These are phyloP conservation scores for Euphrasia arctica DNA, from an alignment of 305 asterid species.

Conservation along the genomic window DNA sequence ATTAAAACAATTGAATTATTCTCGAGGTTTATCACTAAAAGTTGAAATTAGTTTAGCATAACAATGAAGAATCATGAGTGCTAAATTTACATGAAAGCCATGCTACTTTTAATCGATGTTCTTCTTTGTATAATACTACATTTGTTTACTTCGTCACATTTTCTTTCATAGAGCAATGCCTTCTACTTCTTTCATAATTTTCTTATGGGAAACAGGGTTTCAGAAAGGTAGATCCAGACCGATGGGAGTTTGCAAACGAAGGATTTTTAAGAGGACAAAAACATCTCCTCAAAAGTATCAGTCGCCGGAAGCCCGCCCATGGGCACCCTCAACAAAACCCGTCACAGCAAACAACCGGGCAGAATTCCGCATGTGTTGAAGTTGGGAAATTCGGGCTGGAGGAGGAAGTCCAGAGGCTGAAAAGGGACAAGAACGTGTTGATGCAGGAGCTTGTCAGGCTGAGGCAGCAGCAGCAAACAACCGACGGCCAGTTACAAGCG, in stretches of 20 bases:
- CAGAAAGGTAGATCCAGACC: constrained; percentile 90
- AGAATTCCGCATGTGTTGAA: constrained; percentile 72
- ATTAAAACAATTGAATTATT: neutral
- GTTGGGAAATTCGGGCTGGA: constrained; percentile 93
- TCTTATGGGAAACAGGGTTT: constrained; percentile 56
- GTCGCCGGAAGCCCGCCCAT: constrained; percentile 72
- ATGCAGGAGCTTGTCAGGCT: constrained; percentile 89
- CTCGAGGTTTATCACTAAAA: neutral
- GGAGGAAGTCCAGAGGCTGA: constrained; percentile 88
- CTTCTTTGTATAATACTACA: neutral
- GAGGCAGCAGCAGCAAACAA: constrained; percentile 89
- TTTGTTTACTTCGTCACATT: neutral
- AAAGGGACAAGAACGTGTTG: constrained; percentile 86
- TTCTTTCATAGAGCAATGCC: neutral
- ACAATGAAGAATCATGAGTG: neutral
- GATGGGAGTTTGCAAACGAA: constrained; percentile 92
- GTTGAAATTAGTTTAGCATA: neutral
- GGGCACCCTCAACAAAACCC: constrained; percentile 62
- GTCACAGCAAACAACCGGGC: constrained; percentile 53
- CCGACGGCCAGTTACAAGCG: constrained; percentile 66
- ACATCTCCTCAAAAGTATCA: constrained; percentile 74
- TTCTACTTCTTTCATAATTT: neutral
- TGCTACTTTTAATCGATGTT: neutral
- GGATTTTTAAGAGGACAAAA: constrained; percentile 91
- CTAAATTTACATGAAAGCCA: constrained; percentile 6